phyloP scores from a whole-genome alignment of 2,329 filamentous ascomycete species.

The Trichoderma sp. region DNA sequence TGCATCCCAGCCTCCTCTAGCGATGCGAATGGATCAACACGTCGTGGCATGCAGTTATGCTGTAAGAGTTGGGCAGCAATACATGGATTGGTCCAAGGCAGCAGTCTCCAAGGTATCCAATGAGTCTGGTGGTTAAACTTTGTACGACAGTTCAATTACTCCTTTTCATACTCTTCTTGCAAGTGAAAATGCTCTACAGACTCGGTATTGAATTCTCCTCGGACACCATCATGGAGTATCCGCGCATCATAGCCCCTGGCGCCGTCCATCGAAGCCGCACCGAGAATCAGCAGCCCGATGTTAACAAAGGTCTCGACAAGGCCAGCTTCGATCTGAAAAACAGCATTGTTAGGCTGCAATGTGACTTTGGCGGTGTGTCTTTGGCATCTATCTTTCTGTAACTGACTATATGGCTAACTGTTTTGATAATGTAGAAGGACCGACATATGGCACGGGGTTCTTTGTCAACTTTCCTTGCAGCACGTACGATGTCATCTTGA shows the following conservation, averaged over 20 bases:
- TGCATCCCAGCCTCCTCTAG: background rate
- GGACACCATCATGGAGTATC: background rate
- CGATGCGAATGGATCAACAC: background rate
- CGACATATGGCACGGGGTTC: background rate
- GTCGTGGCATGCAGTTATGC: background rate
- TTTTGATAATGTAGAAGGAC: background rate
- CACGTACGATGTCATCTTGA: constrained; percentile 3
- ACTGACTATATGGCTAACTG: background rate
- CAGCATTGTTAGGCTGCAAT: constrained; percentile 1
- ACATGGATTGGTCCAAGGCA: background rate
- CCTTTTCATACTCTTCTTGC: background rate
- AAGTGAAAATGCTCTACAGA: background rate
- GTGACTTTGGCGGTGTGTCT: background rate
- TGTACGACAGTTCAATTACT: background rate
- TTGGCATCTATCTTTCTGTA: background rate
- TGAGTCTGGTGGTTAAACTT: background rate
- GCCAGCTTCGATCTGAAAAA: background rate
- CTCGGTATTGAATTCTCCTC: background rate
- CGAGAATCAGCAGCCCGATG: background rate
- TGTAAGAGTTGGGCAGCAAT: background rate
- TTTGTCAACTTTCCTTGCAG: constrained; percentile 7
- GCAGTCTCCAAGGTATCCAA: background rate
- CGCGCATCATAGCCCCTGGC: background rate
- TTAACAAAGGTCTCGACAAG: background rate
- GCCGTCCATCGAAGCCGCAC: background rate